A percentile compares a stretch with the other conserved stretches of the same genome.
These are phyloP conservation scores for Scenedesmus sp. DNA, from an alignment of 163 green algal species.

Conservation along the genomic window DNA sequence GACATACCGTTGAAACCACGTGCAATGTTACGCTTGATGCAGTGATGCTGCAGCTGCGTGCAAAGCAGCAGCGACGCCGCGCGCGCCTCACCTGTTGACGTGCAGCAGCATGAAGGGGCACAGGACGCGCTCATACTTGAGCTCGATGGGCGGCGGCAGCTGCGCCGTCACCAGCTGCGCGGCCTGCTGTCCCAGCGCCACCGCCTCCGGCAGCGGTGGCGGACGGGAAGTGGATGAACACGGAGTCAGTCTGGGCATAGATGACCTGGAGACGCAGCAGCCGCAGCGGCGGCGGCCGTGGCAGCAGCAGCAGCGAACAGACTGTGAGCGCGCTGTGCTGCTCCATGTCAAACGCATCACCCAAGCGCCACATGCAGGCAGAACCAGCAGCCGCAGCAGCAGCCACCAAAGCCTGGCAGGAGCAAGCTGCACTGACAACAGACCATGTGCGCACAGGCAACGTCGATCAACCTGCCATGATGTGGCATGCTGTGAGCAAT, in stretches of 20 bases:
- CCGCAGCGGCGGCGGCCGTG: neutral
- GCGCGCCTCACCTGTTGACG: constrained; percentile 83
- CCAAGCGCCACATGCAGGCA: too few relatives aligned
- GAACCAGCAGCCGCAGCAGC: too few relatives aligned
- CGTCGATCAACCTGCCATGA: too few relatives aligned
- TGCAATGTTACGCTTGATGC: too few relatives aligned
- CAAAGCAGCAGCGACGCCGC: neutral
- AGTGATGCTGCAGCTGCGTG: neutral
- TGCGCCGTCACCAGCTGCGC: constrained; percentile 42
- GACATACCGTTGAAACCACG: too few relatives aligned
- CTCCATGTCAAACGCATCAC: neutral
- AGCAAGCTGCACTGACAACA: too few relatives aligned
- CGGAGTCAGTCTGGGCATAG: constrained; percentile 88
- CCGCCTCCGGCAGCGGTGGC: constrained; percentile 64
- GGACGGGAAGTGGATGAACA: constrained; percentile 81
- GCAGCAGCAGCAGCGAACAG: neutral
- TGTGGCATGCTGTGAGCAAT: too few relatives aligned
- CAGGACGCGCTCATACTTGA: constrained; percentile 87
- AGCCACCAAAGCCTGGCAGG: too few relatives aligned
- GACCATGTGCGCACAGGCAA: too few relatives aligned
- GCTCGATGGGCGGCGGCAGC: constrained; percentile 74
- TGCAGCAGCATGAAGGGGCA: constrained; percentile 91
- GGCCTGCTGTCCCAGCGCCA: constrained; percentile 59
- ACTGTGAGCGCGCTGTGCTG: neutral
- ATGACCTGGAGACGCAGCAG: constrained; percentile 73